A percentile compares a stretch with the other conserved stretches of the same genome.
phyloP scores from a whole-genome alignment of 768 basidiomycete genomes.

The Piloderma croceum region DNA sequence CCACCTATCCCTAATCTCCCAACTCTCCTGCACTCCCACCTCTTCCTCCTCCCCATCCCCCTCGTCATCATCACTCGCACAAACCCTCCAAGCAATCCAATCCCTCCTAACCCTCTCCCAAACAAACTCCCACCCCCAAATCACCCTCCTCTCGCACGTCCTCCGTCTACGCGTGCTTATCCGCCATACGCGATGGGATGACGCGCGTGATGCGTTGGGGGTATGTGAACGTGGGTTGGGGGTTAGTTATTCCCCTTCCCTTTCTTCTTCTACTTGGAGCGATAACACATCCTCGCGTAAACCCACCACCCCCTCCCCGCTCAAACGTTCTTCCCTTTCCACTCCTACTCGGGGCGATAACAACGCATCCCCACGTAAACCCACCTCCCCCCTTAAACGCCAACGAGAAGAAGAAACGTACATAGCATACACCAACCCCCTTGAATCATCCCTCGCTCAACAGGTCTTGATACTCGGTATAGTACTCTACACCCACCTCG shows the following conservation, averaged over 20 bases:
- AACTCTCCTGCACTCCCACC: conserved; percentile 8
- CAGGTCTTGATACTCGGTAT: conserved; percentile 62
- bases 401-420: conserved; percentile 8
- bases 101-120: conserved; percentile 27
- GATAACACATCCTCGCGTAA: conserved; percentile 15
- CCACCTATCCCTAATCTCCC: conserved; percentile 50
- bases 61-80: conserved; percentile 20
- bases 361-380: not conserved
- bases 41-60: conserved; percentile 12
- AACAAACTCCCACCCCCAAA: conserved; percentile 32
- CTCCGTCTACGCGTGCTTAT: conserved; percentile 54
- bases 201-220: conserved; percentile 43
- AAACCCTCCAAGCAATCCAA: conserved; percentile 28
- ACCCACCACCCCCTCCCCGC: conserved; percentile 2
- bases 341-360: not conserved
- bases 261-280: too few relatives aligned
- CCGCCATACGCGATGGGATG: conserved; percentile 48
- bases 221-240: conserved; percentile 47
- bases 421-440: conserved; percentile 17
- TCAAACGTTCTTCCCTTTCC: too few relatives aligned
- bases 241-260: too few relatives aligned
- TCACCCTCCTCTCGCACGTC: conserved; percentile 48
- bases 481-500: conserved; percentile 56
- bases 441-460: conserved; percentile 38
- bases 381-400: conserved; percentile 1